Base-by-base conservation (phyloP, 768 basidiomycete species). In the Sutorius australiensis region DNA sequence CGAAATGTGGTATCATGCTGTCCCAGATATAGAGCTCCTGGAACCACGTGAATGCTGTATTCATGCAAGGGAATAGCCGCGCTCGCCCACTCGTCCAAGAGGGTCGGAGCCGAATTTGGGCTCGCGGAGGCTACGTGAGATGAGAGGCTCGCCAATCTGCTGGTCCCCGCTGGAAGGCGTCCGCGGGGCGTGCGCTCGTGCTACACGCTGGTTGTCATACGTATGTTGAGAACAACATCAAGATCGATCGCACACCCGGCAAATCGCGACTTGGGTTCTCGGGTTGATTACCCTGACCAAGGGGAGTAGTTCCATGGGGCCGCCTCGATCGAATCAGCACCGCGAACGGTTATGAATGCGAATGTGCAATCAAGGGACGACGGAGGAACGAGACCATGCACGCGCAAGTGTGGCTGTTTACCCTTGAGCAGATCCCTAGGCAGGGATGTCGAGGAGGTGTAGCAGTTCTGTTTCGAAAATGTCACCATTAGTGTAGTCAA, bases 241-340 rank as follows among this genome's bases (percentile, higher is more conserved):
- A 99, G 74, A 65, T 99, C 95, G 42, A 98, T 79, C 0, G 87
- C 86, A 8, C 95, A 80, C 0, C 83, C 2, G 86, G 86, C 4
- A 85, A 78, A 10, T 82, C 3, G 94, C 97, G 0, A 97, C 84
- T 3, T 68, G 24, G 24, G 24, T 24, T 24, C 24, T 66, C 0
- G 46, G 62, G 66, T 99, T 97, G 36, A 94, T 83, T 10, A 68
- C 54, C 67, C 68, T 98, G 36, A 93, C 65, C 14, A 86, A 64
- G 3, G 61, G 57, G 4, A 98, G 74, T 1, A 98, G 75, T 1
- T 70, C 66, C 0, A 67, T 43, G 0, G 95, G 86, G 0, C 79
- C 0, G 95, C 95, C 61, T 86, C 80, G 12, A 97, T 72, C 95
- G 14, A 16, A 14, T 12, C 40, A 11, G 43, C 33, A 17, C 13